Evolutionary conservation across 2,329 filamentous ascomycete species (phyloP).

Genomic region (Trichoderma polysporum): DNA sequence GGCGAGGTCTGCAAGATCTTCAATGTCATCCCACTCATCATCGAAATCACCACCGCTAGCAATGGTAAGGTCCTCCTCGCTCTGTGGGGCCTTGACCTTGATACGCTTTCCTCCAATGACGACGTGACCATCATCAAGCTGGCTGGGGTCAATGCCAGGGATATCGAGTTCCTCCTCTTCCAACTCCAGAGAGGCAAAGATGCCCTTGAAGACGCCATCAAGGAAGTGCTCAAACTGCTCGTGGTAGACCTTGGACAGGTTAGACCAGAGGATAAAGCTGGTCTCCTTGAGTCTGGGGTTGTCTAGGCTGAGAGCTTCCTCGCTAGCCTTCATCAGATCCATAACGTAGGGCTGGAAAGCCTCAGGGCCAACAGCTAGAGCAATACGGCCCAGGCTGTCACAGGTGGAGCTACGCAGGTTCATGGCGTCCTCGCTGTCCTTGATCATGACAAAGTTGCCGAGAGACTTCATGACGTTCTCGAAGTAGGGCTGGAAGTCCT

Average conservation of each 20-base stretch:
- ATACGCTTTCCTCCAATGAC: slow-evolving; percentile 80
- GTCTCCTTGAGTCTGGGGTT: slow-evolving; percentile 92
- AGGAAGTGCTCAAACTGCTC: slow-evolving; percentile 79
- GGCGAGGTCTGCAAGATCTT: slow-evolving; percentile 79
- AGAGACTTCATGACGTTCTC: slow-evolving; percentile 87
- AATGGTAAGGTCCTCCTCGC: slow-evolving; percentile 54
- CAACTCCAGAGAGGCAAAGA: slow-evolving; percentile 82
- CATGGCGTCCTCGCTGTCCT: slow-evolving; percentile 86
- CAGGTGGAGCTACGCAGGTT: slow-evolving; percentile 86
- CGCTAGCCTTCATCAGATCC: slow-evolving; percentile 86
- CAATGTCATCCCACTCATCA: slow-evolving; percentile 59
- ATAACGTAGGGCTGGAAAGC: slow-evolving; percentile 89
- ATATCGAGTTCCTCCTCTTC: slow-evolving; percentile 85
- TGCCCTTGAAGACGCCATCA: slow-evolving; percentile 71
- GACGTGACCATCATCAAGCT: slow-evolving; percentile 74
- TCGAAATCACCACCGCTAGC: slow-evolving; percentile 53
- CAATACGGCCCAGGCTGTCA: slow-evolving; percentile 92
- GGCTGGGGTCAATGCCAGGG: slow-evolving; percentile 55
- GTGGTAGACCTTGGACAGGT: slow-evolving; percentile 89
- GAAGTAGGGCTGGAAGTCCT: slow-evolving; percentile 88
- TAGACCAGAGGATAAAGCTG: slow-evolving; percentile 95
- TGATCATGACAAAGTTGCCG: slow-evolving; percentile 78
- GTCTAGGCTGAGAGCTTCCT: slow-evolving; percentile 84
- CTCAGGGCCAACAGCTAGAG: slow-evolving; percentile 78
- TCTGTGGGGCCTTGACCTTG: slow-evolving; percentile 64